phyloP scores from a whole-genome alignment of 352 stramenopile genomes.

The Globisporangium middletonii region DNA sequence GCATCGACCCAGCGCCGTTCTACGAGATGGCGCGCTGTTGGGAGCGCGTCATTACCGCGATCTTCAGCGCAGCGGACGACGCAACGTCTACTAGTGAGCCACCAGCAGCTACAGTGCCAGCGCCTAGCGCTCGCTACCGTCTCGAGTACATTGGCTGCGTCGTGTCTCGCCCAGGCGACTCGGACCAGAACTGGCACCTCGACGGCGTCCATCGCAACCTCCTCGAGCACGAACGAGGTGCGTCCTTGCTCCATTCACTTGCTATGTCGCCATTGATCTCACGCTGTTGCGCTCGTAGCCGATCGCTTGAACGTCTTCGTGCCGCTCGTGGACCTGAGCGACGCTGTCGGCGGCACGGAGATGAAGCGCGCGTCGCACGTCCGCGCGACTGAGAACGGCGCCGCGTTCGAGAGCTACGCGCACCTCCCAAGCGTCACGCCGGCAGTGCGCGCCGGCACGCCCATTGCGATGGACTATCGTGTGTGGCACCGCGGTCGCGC shows the following conservation, averaged over 20 bases:
- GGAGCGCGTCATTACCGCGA: conserved; percentile 16
- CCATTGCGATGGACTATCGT: conserved; percentile 72
- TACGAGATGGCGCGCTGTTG: conserved; percentile 26
- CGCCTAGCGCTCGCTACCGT: conserved; percentile 2
- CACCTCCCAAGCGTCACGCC: conserved; percentile 49
- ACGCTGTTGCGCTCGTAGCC: conserved; percentile 19
- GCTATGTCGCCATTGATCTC: background rate
- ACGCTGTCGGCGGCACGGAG: conserved; percentile 49
- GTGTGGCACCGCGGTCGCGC: conserved; percentile 65
- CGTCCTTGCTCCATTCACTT: background rate
- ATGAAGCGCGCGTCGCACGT: conserved; percentile 63
- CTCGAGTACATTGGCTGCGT: conserved; percentile 77
- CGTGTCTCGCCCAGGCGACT: conserved; percentile 48
- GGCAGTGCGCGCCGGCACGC: conserved; percentile 45
- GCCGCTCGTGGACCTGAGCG: conserved; percentile 45
- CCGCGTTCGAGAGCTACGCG: conserved; percentile 43
- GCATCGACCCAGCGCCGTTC: conserved; percentile 24
- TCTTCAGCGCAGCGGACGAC: conserved; percentile 10
- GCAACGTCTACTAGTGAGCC: background rate
- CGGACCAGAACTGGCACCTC: conserved; percentile 75
- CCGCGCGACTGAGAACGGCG: conserved; percentile 25
- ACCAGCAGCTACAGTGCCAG: background rate
- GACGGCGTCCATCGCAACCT: conserved; percentile 64
- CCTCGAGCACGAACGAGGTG: conserved; percentile 44
- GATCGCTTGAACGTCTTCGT: conserved; percentile 77